Evolutionary conservation across 2,329 filamentous ascomycete species (phyloP).

Genomic region (Fonsecaea monophora): DNA sequence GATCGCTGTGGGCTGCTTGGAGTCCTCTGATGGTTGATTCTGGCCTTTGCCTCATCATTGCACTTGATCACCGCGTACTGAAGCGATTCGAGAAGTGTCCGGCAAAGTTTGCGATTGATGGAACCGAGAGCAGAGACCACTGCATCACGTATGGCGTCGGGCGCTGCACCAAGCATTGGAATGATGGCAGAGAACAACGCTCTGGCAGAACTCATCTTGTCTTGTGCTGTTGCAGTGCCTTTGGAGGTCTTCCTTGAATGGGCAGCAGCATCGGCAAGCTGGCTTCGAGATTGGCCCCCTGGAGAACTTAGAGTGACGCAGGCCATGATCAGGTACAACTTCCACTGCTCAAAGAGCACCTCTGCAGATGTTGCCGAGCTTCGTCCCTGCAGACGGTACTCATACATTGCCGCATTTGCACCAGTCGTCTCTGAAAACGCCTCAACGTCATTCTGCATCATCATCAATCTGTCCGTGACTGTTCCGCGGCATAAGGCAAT

Average conservation of each 20-base stretch:
- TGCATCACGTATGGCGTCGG: conserved; percentile 82
- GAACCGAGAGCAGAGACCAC: conserved; percentile 91
- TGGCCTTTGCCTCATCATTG: conserved; percentile 84
- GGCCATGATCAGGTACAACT: conserved; percentile 93
- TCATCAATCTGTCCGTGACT: conserved; percentile 87
- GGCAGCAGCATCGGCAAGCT: conserved; percentile 71
- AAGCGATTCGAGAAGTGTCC: conserved; percentile 85
- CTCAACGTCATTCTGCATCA: conserved; percentile 88
- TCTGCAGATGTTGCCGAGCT: conserved; percentile 75
- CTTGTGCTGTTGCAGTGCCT: conserved; percentile 57
- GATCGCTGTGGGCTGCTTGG: conserved; percentile 82
- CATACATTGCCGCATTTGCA: conserved; percentile 47
- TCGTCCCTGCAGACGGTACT: conserved; percentile 56
- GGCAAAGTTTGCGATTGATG: conserved; percentile 93
- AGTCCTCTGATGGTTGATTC: conserved; percentile 81
- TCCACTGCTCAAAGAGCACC: conserved; percentile 95
- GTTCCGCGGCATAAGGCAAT: conserved; percentile 89
- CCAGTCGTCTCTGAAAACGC: conserved; percentile 74
- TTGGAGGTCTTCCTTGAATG: conserved; percentile 84
- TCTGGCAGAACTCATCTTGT: conserved; percentile 84
- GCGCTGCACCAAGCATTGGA: conserved; percentile 80
- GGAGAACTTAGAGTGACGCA: conserved; percentile 92
- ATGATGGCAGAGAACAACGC: conserved; percentile 92
- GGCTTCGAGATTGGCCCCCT: conserved; percentile 67
- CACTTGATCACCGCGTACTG: conserved; percentile 85